Percentiles rank a stretch among this genome's conserved stretches.
Conservation (phyloP, 345 rosid genomes). For the Physaria fendleri region DNA sequence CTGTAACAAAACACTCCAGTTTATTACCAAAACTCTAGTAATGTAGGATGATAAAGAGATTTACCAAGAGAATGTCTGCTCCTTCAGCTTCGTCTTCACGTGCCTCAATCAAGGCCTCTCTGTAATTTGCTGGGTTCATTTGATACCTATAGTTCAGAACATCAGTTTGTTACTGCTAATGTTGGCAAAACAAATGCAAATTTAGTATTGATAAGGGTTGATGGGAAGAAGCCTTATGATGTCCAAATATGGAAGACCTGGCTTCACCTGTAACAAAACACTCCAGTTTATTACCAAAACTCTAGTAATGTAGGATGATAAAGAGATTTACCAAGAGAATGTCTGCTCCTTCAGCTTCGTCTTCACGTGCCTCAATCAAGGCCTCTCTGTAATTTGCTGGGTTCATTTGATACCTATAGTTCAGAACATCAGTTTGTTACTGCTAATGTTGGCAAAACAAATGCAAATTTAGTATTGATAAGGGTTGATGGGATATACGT, state of each 20-base stretch:
- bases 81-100: constrained; percentile 91
- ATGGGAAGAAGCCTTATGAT: too few species aligned
- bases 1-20: constrained; percentile 31
- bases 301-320: not conserved
- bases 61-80: constrained; percentile 91
- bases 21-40: not conserved
- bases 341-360: constrained; percentile 96
- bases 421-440: constrained; percentile 18
- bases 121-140: constrained; percentile 93
- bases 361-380: constrained; percentile 70
- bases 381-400: constrained; percentile 95
- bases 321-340: constrained; percentile 59
- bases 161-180: constrained; percentile 18
- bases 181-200: constrained; percentile 7
- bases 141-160: constrained; percentile 62
- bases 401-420: constrained; percentile 92
- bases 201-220: not conserved
- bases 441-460: constrained; percentile 15
- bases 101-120: constrained; percentile 87
- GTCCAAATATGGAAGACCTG: too few species aligned
- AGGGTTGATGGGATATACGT: constrained; percentile 44
- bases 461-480: not conserved
- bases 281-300: too few species aligned
- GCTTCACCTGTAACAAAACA: too few species aligned
- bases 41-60: not conserved